Base-by-base conservation (phyloP, 768 basidiomycete species). In the Boletus vinaceobasis region DNA sequence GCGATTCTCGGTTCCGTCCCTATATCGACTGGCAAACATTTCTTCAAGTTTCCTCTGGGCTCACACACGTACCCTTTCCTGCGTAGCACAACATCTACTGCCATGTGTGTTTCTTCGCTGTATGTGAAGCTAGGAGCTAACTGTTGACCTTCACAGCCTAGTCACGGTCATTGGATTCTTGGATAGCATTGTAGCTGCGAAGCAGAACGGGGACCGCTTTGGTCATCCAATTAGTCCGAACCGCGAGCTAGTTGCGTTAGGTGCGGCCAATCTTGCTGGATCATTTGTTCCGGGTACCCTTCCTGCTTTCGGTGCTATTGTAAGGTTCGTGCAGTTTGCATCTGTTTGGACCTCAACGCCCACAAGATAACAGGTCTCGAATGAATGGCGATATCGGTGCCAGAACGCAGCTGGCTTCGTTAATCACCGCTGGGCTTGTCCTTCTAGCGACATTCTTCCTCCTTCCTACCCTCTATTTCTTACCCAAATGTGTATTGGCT, bases 161-260 rank as follows among this genome's bases (percentile, higher is more conserved):
- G 87, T 91, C 47, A 82, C 89, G 0, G 79, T 96, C 39, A 80
- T 93, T 21, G 97, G 97, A 1, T 97, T 95, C 69, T 75, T 99
- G 56, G 96, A 99, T 68, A 92, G 89, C 56, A 93, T 97, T 57
- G 93, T 94, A 3, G 90, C 94, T 0, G 96, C 96, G 3, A 97
- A 98, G 65, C 94, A 98, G 68, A 95, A 90, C 56, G 84, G 85
- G 0, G 81, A 84, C 4, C 85, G 86, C 13, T 98, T 87, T 65
- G 89, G 91, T 3, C 87, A 98, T 68, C 81, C 89, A 0, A 89
- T 98, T 59, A 90, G 85, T 59, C 93, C 94, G 0, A 99, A 98
- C 67, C 87, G 97, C 29, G 97, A 99, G 66, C 79, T 98, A 1
- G 95, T 98, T 26, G 97, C 97, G 1, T 76, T 99, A 17, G 77